Evolutionary conservation across 257 asterid genomes (phyloP).

Genomic region (Lantana camara): DNA sequence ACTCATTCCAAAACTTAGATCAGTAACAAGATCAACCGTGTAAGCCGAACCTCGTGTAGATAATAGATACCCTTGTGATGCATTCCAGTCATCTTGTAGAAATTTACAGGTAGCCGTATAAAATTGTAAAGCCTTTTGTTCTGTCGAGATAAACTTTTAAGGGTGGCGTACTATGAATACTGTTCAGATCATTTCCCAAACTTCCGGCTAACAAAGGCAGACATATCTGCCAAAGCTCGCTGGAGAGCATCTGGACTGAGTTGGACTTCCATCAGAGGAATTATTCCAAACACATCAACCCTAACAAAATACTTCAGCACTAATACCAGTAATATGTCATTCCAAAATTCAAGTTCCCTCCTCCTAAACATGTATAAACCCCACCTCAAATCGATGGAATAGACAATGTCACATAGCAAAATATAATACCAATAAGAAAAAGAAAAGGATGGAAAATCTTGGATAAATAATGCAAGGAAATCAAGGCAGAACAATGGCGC

Average conservation of each 20-base stretch:
- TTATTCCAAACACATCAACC: no score
- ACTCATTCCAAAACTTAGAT: no score
- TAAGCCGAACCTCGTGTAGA: no score
- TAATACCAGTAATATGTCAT: neutral
- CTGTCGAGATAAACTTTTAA: no score
- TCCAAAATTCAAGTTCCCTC: neutral
- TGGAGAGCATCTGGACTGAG: neutral
- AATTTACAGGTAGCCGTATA: no score
- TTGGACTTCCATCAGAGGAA: no score
- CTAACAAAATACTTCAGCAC: no score
- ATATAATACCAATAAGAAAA: neutral
- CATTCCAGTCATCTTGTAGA: no score
- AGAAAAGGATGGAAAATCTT: neutral
- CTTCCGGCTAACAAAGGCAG: neutral
- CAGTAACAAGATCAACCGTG: no score
- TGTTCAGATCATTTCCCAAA: neutral
- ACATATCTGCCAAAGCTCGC: neutral
- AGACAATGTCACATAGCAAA: neutral
- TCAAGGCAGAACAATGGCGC: neutral
- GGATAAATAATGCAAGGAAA: neutral
- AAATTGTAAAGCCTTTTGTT: no score
- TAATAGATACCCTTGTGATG: no score
- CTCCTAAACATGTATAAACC: neutral
- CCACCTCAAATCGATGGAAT: no score
- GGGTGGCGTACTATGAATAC: neutral